phyloP scores from a whole-genome alignment of 73 alveolate genomes.

The Paramecium primaurelia region DNA sequence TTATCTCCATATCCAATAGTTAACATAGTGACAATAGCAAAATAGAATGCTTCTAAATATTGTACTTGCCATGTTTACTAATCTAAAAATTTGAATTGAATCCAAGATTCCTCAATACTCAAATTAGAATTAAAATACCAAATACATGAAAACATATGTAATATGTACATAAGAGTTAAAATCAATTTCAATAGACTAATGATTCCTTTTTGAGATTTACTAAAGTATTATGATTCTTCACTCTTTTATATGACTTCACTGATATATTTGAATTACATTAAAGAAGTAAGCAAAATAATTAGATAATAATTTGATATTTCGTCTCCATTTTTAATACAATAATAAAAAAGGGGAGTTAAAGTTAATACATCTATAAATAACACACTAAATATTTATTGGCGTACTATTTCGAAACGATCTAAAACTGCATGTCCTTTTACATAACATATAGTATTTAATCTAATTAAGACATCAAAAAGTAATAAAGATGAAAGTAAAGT shows the following conservation, averaged over 20 bases:
- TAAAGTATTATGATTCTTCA: background rate
- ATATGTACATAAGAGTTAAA: background rate
- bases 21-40: constrained; percentile 51
- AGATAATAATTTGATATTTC: background rate
- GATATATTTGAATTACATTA: background rate
- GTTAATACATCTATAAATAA: background rate
- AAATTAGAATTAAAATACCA: background rate
- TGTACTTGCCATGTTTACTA: background rate
- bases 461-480: background rate
- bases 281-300: background rate
- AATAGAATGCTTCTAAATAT: constrained; percentile 53
- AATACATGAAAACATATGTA: constrained; percentile 3
- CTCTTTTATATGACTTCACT: background rate
- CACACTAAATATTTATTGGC: background rate
- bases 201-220: constrained; percentile 19
- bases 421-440: background rate
- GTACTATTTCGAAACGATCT: background rate
- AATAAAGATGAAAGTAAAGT: background rate
- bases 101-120: background rate
- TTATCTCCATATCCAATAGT: constrained; percentile 57
- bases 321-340: background rate
- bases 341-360: background rate
- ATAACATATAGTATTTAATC: constrained; percentile 12
- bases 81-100: background rate
- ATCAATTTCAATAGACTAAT: background rate